Conservation (phyloP, 768 basidiomycete genomes). For the Arthromyces matolae region DNA sequence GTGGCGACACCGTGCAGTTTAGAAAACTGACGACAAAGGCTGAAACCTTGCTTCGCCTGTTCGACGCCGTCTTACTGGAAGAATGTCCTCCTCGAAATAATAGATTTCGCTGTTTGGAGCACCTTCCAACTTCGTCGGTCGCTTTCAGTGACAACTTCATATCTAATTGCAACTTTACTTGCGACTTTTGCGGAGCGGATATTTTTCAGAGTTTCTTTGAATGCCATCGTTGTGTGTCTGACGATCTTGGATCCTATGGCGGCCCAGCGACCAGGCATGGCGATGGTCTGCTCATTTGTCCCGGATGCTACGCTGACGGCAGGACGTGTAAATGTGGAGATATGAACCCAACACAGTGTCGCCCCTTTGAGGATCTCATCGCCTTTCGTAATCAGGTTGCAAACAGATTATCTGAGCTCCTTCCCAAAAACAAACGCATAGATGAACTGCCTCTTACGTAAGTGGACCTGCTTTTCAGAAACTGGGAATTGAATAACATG, state of each 20-base stretch:
- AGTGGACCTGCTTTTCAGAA: no score
- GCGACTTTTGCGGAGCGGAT: slow-evolving; percentile 81
- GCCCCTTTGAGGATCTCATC: slow-evolving; percentile 45
- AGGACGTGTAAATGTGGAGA: slow-evolving; percentile 59
- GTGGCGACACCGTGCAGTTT: no score
- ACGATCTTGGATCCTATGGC: background rate
- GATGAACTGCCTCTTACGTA: no score
- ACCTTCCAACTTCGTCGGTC: background rate
- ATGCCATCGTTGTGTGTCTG: slow-evolving; percentile 46
- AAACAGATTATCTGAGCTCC: slow-evolving; percentile 7
- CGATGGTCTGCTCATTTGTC: slow-evolving; percentile 54
- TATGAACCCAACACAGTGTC: slow-evolving; percentile 63
- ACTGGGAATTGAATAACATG: no score
- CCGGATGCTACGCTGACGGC: slow-evolving; percentile 75
- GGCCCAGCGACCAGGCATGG: slow-evolving; percentile 22
- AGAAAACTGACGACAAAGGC: slow-evolving; percentile 23
- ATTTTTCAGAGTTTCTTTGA: slow-evolving; percentile 82
- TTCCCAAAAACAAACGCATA: background rate
- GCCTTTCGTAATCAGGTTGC: slow-evolving; percentile 33
- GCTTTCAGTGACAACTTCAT: slow-evolving; percentile 10
- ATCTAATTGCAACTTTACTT: slow-evolving; percentile 36
- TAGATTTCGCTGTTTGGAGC: slow-evolving; percentile 18
- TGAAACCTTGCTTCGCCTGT: slow-evolving; percentile 38
- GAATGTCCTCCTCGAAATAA: slow-evolving; percentile 34
- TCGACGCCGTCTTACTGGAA: slow-evolving; percentile 48